Base-by-base conservation (phyloP, 208 protist species). In the Strigomonas culicis region DNA sequence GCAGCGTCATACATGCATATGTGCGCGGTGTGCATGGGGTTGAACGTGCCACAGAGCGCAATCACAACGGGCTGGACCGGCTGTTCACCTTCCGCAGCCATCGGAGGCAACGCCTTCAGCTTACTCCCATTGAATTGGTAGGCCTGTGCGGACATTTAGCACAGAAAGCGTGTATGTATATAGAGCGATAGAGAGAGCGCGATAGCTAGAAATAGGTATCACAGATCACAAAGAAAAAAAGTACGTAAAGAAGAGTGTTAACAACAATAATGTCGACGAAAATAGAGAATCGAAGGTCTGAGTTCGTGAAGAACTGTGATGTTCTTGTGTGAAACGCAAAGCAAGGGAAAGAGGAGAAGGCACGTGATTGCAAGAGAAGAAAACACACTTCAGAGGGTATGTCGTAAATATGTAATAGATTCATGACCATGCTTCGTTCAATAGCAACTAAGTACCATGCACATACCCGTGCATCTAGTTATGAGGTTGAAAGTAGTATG, bases 1-100 rank as follows among this genome's bases (percentile, higher is more conserved):
- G 78, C 86, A 0, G 79, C 75, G 8, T 82, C 50, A 63, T 85
- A 92, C 6, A 92, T 70, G 13, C 65, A 65, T 22, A 92, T 39
- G 65, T 95, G 90, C 2, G 86, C 80, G 30, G 72, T 74, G 58
- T 95, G 90, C 11, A 93, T 78, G 1, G 90, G 90, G 71, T 95
- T 95, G 58, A 93, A 87, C 50, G 80, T 79, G 22, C 90, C 90
- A 61, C 90, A 95, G 2, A 91, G 53, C 7, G 70, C 80, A 17
- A 90, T 47, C 15, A 95, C 78, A 0, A 79, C 77, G 0, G 86
- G 75, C 31, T 66, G 59, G 22, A 68, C 15, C 1, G 31, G 36
- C 13, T 31, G 15, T 15, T 66, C 24, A 46, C 66, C 69, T 21
- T 67, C 71, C 2, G 15, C 44, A 27, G 47, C 1, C 1, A 25